Evolutionary conservation across 2,329 filamentous ascomycete genomes (phyloP), one percentile per base, ranked within the genome.

Genomic region (Herpomyces periplanetae): DNA sequence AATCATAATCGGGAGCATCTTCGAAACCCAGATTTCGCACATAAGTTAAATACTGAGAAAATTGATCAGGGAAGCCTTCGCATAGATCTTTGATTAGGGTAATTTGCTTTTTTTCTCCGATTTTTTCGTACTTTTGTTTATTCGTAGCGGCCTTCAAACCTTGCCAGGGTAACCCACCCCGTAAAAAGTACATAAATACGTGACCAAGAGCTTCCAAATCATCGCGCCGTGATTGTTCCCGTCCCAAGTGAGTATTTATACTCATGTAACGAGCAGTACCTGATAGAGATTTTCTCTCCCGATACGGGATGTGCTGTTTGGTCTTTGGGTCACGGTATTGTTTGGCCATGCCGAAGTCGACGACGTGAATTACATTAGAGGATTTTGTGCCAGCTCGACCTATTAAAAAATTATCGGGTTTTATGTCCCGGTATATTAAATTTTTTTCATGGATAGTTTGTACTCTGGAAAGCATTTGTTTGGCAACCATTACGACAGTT

Each of bases 101-200:
- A 0, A 75, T 88, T 45, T 91, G 80, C 49, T 96, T 96, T 62
- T 96, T 91, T 49, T 96, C 75, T 17, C 80, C 80, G 41, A 96
- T 96, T 52, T 91, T 91, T 45, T 96, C 80, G 38, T 96, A 96
- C 45, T 96, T 96, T 38, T 96, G 80, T 55, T 96, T 61, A 42
- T 61, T 61, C 21, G 55, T 61, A 8, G 55, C 55, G 30, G 55
- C 55, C 38, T 60, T 60, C 23, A 60, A 38, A 21, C 55, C 55
- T 35, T 61, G 55, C 55, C 55, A 61, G 21, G 55, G 55, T 19
- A 61, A 43, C 22, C 55, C 55, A 16, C 55, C 55, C 24, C 54
- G 40, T 18, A 61, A 39, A 38, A 61, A 60, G 38, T 61, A 61
- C 49, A 61, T 55, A 36, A 61, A 61, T 19, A 61, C 55, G 31